Base-by-base conservation (phyloP, 1,284 basidiomycete species). In the Earliella scabrosa region DNA sequence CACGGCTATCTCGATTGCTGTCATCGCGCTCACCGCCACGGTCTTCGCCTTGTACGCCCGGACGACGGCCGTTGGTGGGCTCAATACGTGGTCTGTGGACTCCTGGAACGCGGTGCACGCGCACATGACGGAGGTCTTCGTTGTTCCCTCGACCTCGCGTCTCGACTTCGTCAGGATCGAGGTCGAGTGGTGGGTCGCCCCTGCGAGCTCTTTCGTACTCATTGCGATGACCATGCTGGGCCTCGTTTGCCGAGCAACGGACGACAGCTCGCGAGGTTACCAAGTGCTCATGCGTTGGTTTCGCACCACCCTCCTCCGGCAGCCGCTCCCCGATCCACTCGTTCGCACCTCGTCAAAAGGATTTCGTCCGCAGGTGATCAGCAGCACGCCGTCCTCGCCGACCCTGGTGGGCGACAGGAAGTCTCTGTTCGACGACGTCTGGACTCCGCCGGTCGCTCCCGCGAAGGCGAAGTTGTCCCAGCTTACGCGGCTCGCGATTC, bases 401-500 rank as follows among this genome's bases (percentile, higher is more conserved):
- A 60, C 58, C 2, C 65, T 71, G 18, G 53, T 69, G 14, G 60
- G 69, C 39, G 63, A 66, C 32, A 69, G 80, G 35, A 80, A 75
- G 61, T 81, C 81, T 11, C 80, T 77, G n/a, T 82, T 79, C 80
- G 81, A 83, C 56, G 80, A 81, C 52, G 77, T 77, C 66, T 70
- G 81, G 34, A 74, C 77, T 43, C 60, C 71, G 38, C 60, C 71
- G 39, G 75, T 73, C 57, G 63, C 69, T 5, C 60, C 63, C 4
- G 44, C 52, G 40, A 66, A 64, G 46, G 41, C 61, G 44, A 63
- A 65, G 53, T 54, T 64, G 11, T 38, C 60, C 40, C 61, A 65
- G 49, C 54, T 64, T 10, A 36, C 60, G 27, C 62, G 56, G 2
- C 61, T 68, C 32, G 58, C 60, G 38, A 61, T 67, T 34, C 64